A percentile compares a stretch with the other conserved stretches of the same genome.
Conservation (phyloP, 306 rosid genomes). For the Chamaecrista fasciculata region DNA sequence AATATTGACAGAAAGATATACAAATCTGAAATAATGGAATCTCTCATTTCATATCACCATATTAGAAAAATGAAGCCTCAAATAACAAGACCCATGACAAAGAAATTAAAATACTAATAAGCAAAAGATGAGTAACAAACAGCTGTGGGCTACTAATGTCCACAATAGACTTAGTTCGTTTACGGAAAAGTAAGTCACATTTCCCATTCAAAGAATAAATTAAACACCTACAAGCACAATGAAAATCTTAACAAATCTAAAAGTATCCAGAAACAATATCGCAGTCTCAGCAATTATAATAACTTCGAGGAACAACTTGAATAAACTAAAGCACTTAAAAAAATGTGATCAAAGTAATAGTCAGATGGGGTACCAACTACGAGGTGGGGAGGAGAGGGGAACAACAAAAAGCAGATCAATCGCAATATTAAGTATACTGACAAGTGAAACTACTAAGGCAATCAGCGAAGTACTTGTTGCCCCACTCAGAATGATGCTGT, state of each 20-base stretch:
- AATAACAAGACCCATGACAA: not conserved
- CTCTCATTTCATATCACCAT: not conserved
- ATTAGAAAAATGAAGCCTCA: not conserved
- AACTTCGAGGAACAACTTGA: slow-evolving; percentile 42
- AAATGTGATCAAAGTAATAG: no score
- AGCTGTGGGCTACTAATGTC: not conserved
- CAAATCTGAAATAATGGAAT: not conserved
- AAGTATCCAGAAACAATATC: slow-evolving; percentile 30
- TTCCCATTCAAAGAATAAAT: not conserved
- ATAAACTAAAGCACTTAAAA: slow-evolving; percentile 25
- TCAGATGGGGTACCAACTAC: no score
- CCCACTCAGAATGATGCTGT: slow-evolving; percentile 39
- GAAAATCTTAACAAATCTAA: slow-evolving; percentile 7
- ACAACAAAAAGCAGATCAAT: slow-evolving; percentile 40
- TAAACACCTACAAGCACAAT: not conserved
- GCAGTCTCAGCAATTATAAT: slow-evolving; percentile 40
- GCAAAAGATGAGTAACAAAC: not conserved
- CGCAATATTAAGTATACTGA: slow-evolving; percentile 24
- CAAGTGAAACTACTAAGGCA: slow-evolving; percentile 25
- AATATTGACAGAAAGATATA: not conserved
- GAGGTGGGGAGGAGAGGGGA: slow-evolving; percentile 12
- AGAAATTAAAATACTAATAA: not conserved
- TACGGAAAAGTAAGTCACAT: not conserved
- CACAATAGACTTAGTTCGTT: not conserved
- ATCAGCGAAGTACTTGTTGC: slow-evolving; percentile 27